Base-by-base conservation (phyloP, 2,329 filamentous ascomycete genomes). In the Rutstroemia sp. region DNA sequence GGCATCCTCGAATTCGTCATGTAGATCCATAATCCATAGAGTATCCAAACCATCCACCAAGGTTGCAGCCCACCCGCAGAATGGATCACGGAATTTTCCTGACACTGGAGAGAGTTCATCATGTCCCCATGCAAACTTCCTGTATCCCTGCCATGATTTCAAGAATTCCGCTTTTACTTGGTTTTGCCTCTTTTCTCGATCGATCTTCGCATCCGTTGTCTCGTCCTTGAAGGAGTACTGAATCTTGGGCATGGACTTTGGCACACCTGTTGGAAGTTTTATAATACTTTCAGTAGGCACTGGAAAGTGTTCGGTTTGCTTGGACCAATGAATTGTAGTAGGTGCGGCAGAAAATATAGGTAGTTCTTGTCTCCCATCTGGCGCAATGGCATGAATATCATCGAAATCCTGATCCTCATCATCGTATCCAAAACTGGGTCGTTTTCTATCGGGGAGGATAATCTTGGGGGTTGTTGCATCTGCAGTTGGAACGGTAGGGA, bases 21-120 rank as follows among this genome's bases (percentile, higher is more conserved):
- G 80, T 68, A 95, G 67, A 25, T 82, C 89, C 80, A 92, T 91
- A 63, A 95, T 92, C 87, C 88, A 95, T 2, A 95, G 75, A 0
- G 89, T 92, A 68, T 95, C 90, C 51, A 92, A 73, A 1, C 82
- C 76, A 73, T 96, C 91, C 5, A 96, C 88, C 59, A 96, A 70
- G 0, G 91, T 95, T 16, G 91, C 91, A 17, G 88, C 88, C 91
- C 91, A 96, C 50, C 88, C 89, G 68, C 90, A 92, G 71, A 97
- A 97, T 0, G 90, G 89, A 67, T 96, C 88, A 17, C 82, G 81
- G 61, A 76, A 82, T 14, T 73, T 75, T 51, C 84, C 84, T 30
- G 82, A 80, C 9, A 92, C 76, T 2, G 94, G 94, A 46, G 74
- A 79, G 16, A 97, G 73, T 73, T 97, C 94, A 67, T 97, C 94